Evolutionary conservation across 1,284 basidiomycete genomes (phyloP).

Genomic region (Ustilago sp.): DNA sequence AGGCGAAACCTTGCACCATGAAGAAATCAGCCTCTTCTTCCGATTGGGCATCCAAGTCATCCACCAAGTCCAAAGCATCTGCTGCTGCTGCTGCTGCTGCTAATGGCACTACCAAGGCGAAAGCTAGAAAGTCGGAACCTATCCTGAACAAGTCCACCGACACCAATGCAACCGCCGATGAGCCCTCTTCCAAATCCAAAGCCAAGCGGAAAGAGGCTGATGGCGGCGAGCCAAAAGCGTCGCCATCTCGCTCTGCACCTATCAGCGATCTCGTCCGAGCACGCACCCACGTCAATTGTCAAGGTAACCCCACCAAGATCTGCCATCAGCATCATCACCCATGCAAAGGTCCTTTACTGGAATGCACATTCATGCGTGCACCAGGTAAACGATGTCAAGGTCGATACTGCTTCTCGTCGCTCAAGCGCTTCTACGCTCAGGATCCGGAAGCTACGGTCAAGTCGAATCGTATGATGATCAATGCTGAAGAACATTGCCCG

Average conservation of each 20-base stretch:
- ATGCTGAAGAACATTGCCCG: slow-evolving; percentile 42
- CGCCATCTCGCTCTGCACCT: slow-evolving; percentile 19
- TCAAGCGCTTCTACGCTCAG: slow-evolving; percentile 42
- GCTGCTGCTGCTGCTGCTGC: slow-evolving; percentile 10
- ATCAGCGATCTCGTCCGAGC: slow-evolving; percentile 32
- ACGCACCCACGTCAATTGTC: slow-evolving; percentile 39
- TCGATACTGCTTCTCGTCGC: slow-evolving; percentile 43
- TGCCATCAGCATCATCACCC: slow-evolving; percentile 48
- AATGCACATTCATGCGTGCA: slow-evolving; percentile 52
- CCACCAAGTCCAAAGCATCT: background rate
- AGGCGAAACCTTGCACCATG: background rate
- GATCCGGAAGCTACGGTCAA: slow-evolving; percentile 48
- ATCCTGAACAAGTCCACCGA: background rate
- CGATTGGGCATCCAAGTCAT: slow-evolving; percentile 1
- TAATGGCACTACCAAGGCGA: slow-evolving; percentile 17
- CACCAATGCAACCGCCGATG: background rate
- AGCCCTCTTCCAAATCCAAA: slow-evolving; percentile 17
- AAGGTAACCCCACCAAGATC: slow-evolving; percentile 24
- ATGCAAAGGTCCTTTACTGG: slow-evolving; percentile 41
- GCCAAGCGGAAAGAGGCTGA: slow-evolving; percentile 16
- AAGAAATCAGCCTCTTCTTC: slow-evolving; percentile 4
- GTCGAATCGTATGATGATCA: slow-evolving; percentile 47
- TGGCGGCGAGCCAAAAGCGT: background rate
- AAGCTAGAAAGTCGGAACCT: slow-evolving; percentile 34
- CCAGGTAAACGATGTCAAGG: slow-evolving; percentile 43